Evolutionary conservation across 2,329 filamentous ascomycete genomes (phyloP), one percentile per base, ranked within the genome.

Genomic region (Monosporascus cannonballus): DNA sequence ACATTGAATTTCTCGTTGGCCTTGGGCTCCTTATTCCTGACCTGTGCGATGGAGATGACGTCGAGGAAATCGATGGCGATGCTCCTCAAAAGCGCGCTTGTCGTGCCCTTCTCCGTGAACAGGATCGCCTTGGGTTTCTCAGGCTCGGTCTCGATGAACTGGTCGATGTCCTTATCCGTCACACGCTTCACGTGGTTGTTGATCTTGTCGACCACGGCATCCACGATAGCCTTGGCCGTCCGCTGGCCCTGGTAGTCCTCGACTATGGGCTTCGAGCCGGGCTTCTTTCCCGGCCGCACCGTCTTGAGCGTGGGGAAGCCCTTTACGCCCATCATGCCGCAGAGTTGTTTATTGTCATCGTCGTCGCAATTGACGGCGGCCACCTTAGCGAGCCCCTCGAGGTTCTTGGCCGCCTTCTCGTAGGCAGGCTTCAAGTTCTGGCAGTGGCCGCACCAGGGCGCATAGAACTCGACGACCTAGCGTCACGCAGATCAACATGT

Each of bases 251-350:
- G 81, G 73, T 99, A 99, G 67, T 96, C 92, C 69, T 96, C 91
- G 7, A 97, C 84, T 3, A 83, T 78, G 1, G 94, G 93, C 66
- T 84, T 87, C 53, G 87, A 86, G 37, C 73, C 71, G 34, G 80
- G 73, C 71, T 92, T 95, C 74, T 90, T 90, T 58, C 87, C 84
- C 0, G 94, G 94, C 22, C 84, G 85, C 50, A 97, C 84, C 47
- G 96, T 93, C 79, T 99, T 99, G 59, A 99, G 78, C 0, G 94
- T 97, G 1, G 94, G 94, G 74, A 96, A 99, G 54, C 94, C 94
- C 73, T 96, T 80, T 6, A 99, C 83, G 51, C 91, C 93, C 82
- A 96, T 89, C 60, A 78, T 73, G 47, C 86, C 84, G 70, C 94
- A 99, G 61, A 96, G 81, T 2, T 79, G 77, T 76, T 97, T 97